These are phyloP conservation scores for Globisporangium spiculum DNA, from an alignment of 352 stramenopile species.

Conservation along the genomic window DNA sequence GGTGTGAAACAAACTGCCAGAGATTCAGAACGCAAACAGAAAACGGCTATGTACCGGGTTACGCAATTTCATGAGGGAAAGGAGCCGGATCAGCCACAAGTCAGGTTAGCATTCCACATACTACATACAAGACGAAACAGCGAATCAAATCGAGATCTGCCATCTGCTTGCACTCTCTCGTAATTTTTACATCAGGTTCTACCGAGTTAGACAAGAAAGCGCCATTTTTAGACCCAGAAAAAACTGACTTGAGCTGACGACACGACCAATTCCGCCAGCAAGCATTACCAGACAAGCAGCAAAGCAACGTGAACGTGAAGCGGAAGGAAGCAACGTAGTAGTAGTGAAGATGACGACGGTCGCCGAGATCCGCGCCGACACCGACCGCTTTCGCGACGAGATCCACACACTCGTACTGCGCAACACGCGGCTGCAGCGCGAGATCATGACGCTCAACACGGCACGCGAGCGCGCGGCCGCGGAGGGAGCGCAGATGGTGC, in stretches of 20 bases:
- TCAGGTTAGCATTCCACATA: not conserved
- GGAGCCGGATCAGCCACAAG: not conserved
- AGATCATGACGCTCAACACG: constrained; percentile 47
- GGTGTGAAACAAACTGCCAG: not conserved
- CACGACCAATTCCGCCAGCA: not conserved
- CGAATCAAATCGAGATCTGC: not conserved
- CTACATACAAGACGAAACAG: not conserved
- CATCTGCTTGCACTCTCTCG: constrained; percentile 8
- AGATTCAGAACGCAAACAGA: not conserved
- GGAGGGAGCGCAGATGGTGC: constrained; percentile 35
- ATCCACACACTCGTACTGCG: constrained; percentile 54
- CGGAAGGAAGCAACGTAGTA: not conserved
- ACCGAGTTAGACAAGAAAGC: not conserved
- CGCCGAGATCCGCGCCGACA: constrained; percentile 50
- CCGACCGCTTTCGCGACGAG: constrained; percentile 47
- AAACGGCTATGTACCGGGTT: not conserved
- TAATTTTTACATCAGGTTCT: not conserved
- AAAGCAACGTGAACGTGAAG: not conserved
- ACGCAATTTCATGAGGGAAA: not conserved
- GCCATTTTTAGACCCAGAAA: not conserved
- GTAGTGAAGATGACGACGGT: constrained; percentile 1
- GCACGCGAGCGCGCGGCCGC: constrained; percentile 44
- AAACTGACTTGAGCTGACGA: not conserved
- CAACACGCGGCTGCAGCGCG: constrained; percentile 69
- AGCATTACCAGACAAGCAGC: not conserved